Evolutionary conservation across 2,329 filamentous ascomycete species (phyloP), one percentile per base, ranked within the genome.

Genomic region (Colletotrichum musicola): DNA sequence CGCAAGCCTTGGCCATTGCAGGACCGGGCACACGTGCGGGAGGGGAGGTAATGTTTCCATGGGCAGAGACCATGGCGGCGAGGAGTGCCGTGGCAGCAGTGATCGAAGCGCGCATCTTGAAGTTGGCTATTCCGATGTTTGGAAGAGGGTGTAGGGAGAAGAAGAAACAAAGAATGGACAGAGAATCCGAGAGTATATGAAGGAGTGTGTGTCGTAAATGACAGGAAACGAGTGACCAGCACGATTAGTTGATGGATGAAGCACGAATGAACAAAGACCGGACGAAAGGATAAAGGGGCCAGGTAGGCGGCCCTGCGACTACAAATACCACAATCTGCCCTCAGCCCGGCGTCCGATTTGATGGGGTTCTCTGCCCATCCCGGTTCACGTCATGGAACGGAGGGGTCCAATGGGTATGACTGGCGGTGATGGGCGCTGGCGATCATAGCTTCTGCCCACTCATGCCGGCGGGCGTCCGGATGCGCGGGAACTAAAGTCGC

Each of bases 1-100:
- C 84, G 61, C 84, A 86, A 4, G 81, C 79, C 4, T 77, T 72
- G 42, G 76, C 77, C 81, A 80, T 85, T 63, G 82, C 82, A 2
- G 77, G 63, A 6, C 83, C 84, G 16, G 82, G 77, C 30, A 75
- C 60, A 42, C 84, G 83, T n/a, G 82, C 74, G 0, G 76, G 53
- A 4, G 84, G 84, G 4, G 74, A 77, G 47, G 75, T 77, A 76
- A 85, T 77, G 72, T 81, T 80, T 66, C 84, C 83, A 72, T 86
- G 84, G 30, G 79, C 81, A 27, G 78, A 78, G 57, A 80, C 81
- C 64, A 71, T 60, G 46, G 62, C 38, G 54, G 67, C 71, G 55
- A 70, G 54, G 53, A 63, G 55, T 9, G 70, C 70, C 64, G 68
- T 63, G 27, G 68, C 63, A 47, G 61, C 58, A 12, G 60, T 70